Percentiles rank a stretch among this genome's conserved stretches.
These are phyloP conservation scores for Penicillium sp. DNA, from an alignment of 2,329 filamentous ascomycete genomes.

Conservation along the genomic window DNA sequence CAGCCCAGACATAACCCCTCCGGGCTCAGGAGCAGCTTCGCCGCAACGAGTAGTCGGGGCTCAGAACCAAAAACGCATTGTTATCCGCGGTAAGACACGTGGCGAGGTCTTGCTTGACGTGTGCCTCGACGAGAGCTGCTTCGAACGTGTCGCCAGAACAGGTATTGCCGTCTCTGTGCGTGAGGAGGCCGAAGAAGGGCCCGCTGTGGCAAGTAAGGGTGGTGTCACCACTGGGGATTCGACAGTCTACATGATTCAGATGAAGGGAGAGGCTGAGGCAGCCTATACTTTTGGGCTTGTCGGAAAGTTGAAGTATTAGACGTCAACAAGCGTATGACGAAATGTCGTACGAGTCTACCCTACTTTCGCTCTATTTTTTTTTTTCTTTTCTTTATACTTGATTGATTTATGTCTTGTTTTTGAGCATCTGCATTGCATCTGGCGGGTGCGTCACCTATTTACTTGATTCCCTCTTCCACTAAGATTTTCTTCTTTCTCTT, in stretches of 20 bases:
- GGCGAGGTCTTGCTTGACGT: constrained; percentile 77
- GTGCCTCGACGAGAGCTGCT: constrained; percentile 81
- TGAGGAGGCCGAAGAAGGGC: constrained; percentile 71
- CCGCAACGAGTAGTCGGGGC: constrained; percentile 62
- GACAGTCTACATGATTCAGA: constrained; percentile 69
- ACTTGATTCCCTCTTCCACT: not conserved
- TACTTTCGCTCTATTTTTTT: not conserved
- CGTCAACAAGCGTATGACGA: not conserved
- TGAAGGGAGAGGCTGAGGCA: constrained; percentile 59
- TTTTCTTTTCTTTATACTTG: not conserved
- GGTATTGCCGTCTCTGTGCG: constrained; percentile 90
- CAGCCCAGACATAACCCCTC: constrained; percentile 23
- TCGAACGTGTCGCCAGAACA: constrained; percentile 79
- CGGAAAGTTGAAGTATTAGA: constrained; percentile 56
- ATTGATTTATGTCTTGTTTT: constrained; percentile 6
- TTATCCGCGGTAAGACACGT: constrained; percentile 73
- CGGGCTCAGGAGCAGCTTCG: constrained; percentile 37
- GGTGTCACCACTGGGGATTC: constrained; percentile 64
- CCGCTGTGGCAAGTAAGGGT: constrained; percentile 57
- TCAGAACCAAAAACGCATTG: constrained; percentile 87
- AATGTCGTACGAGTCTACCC: not conserved
- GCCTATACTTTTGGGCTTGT: constrained; percentile 61
- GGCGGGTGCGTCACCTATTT: not conserved
- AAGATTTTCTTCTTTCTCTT: not conserved
- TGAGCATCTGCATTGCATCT: constrained; percentile 6